Evolutionary conservation across 306 rosid species (phyloP).

Genomic region (Begonia masoniana): DNA sequence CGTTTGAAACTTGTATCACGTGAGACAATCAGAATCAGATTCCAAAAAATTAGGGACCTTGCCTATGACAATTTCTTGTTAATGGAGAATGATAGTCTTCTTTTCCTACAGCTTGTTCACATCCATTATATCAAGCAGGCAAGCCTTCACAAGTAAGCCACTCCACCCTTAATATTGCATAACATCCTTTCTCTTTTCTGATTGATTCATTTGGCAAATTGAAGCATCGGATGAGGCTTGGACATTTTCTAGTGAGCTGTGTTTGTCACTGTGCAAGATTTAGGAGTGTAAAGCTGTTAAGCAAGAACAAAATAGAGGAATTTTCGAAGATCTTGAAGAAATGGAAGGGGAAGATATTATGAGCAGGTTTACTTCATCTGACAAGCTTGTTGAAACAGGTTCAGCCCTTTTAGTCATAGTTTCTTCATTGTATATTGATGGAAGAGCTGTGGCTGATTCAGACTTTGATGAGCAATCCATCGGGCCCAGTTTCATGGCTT

Average conservation of each 20-base stretch:
- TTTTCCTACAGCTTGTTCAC: slow-evolving; percentile 14
- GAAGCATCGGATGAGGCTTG: too few relatives aligned
- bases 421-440: slow-evolving; percentile 69
- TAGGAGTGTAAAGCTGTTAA: too few relatives aligned
- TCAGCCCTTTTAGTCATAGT: slow-evolving; percentile 58
- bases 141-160: slow-evolving; percentile 23
- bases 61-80: slow-evolving; percentile 10
- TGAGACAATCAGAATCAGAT: slow-evolving; percentile 1
- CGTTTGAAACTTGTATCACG: not conserved
- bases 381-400: slow-evolving; percentile 40
- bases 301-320: too few relatives aligned
- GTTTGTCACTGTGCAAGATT: too few relatives aligned
- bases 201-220: too few relatives aligned
- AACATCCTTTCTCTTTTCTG: too few relatives aligned
- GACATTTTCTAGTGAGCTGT: too few relatives aligned
- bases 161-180: slow-evolving; percentile 3
- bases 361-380: slow-evolving; percentile 42
- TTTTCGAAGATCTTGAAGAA: too few relatives aligned
- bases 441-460: slow-evolving; percentile 25
- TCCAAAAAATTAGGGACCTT: not conserved
- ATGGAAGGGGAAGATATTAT: not conserved
- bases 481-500: slow-evolving; percentile 24
- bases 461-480: slow-evolving; percentile 40
- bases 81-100: slow-evolving; percentile 27
- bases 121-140: slow-evolving; percentile 3